phyloP scores from a whole-genome alignment of 345 rosid species.

The Corchorus capsularis region DNA sequence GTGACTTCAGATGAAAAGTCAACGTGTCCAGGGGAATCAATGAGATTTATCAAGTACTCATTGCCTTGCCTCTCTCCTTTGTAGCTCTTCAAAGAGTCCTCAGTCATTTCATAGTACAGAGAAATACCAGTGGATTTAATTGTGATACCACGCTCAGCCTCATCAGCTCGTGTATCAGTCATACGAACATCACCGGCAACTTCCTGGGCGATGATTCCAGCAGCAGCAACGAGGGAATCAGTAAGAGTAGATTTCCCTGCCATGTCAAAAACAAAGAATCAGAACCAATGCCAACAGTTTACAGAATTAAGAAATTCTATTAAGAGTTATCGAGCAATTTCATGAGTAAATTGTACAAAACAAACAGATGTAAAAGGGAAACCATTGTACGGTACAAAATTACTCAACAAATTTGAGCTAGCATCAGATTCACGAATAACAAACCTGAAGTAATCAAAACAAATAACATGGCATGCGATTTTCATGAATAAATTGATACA shows the following conservation, averaged over 20 bases:
- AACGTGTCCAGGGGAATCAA: constrained; percentile 78
- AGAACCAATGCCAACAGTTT: too few species aligned
- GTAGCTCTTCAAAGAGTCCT: constrained; percentile 41
- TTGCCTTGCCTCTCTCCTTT: constrained; percentile 57
- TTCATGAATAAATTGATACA: too few species aligned
- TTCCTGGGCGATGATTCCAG: constrained; percentile 25
- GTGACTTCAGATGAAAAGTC: constrained; percentile 85
- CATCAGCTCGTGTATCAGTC: constrained; percentile 44
- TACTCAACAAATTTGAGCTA: too few species aligned
- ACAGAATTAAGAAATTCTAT: too few species aligned
- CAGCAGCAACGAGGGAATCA: constrained; percentile 70
- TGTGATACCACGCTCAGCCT: constrained; percentile 80
- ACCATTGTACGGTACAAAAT: too few species aligned
- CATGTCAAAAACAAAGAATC: too few species aligned
- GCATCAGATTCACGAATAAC: too few species aligned
- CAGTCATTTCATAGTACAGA: constrained; percentile 50
- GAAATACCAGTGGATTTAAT: constrained; percentile 73
- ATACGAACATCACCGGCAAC: constrained; percentile 46
- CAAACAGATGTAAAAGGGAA: too few species aligned
- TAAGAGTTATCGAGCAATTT: too few species aligned
- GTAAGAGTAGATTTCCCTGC: constrained; percentile 57
- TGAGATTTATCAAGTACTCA: constrained; percentile 74
- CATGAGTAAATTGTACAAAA: too few species aligned
- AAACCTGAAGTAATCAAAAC: too few species aligned
- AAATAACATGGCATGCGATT: too few species aligned